phyloP scores from a whole-genome alignment of 495 filamentous ascomycete species.

The Neurospora sp. region DNA sequence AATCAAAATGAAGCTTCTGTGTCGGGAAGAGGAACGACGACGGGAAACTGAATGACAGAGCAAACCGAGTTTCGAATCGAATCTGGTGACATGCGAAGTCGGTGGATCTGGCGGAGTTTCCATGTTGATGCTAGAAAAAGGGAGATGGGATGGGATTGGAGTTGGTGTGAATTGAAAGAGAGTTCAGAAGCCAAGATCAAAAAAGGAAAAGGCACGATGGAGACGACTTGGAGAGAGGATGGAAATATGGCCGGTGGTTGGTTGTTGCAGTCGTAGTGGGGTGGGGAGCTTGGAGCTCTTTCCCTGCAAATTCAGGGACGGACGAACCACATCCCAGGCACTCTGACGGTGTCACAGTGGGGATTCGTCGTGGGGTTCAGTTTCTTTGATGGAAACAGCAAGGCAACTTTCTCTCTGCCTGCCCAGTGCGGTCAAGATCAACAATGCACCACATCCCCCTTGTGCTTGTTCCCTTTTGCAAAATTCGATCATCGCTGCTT shows the following conservation, averaged over 20 bases:
- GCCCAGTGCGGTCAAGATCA: neutral
- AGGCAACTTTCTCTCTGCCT: neutral
- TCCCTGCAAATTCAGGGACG: neutral
- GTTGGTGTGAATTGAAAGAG: neutral
- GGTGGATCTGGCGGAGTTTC: neutral
- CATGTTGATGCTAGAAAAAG: neutral
- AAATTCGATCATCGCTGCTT: neutral
- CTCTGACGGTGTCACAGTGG: neutral
- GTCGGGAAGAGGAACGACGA: neutral
- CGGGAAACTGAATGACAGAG: neutral
- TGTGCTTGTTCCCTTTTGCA: neutral
- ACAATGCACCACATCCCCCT: neutral
- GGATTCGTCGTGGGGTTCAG: neutral
- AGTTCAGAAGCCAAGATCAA: neutral
- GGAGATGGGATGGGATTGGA: neutral
- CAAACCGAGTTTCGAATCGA: neutral
- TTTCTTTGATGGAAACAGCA: neutral
- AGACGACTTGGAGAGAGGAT: neutral
- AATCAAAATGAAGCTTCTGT: neutral
- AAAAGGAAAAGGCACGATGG: neutral
- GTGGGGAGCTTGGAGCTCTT: neutral
- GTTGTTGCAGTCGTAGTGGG: neutral
- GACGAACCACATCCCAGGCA: neutral
- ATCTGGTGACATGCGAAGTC: neutral
- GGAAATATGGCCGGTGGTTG: neutral